Evolutionary conservation across 2,329 filamentous ascomycete species (phyloP).

Genomic region (Simplicillium sp.): DNA sequence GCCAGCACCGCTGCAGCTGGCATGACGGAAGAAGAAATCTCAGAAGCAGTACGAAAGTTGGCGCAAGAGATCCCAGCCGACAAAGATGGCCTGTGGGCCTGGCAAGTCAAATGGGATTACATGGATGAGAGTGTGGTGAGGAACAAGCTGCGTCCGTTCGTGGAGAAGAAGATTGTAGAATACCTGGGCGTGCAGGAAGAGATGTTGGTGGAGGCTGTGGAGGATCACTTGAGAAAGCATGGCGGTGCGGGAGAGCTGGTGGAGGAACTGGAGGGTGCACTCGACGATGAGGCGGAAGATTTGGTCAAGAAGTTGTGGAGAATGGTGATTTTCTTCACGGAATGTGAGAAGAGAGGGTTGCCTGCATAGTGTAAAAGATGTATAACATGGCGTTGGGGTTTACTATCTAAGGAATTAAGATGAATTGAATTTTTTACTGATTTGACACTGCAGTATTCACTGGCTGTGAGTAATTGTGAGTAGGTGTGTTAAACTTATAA

Average conservation of each 20-base stretch:
- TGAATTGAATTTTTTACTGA: background rate
- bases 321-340: slow-evolving; percentile 96
- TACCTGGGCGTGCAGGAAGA: slow-evolving; percentile 95
- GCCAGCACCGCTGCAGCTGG: slow-evolving; percentile 49
- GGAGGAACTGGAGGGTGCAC: slow-evolving; percentile 72
- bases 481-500: too few species aligned
- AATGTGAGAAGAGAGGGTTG: slow-evolving; percentile 83
- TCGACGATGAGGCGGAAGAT: slow-evolving; percentile 91
- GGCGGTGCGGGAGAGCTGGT: slow-evolving; percentile 71
- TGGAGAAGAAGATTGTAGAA: slow-evolving; percentile 97
- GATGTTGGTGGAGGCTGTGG: slow-evolving; percentile 84
- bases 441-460: too few species aligned
- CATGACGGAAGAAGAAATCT: slow-evolving; percentile 80
- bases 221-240: slow-evolving; percentile 72
- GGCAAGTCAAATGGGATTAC: slow-evolving; percentile 86
- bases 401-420: background rate
- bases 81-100: slow-evolving; percentile 81
- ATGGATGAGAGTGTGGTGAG: slow-evolving; percentile 72
- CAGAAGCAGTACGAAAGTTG: slow-evolving; percentile 69
- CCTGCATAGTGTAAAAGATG: slow-evolving; percentile 41
- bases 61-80: slow-evolving; percentile 86
- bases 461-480: too few species aligned
- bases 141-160: slow-evolving; percentile 85
- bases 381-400: background rate
- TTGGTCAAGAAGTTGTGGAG: slow-evolving; percentile 96